These are phyloP conservation scores for Luffa aegyptiaca DNA, from an alignment of 306 rosid species.

Conservation along the genomic window DNA sequence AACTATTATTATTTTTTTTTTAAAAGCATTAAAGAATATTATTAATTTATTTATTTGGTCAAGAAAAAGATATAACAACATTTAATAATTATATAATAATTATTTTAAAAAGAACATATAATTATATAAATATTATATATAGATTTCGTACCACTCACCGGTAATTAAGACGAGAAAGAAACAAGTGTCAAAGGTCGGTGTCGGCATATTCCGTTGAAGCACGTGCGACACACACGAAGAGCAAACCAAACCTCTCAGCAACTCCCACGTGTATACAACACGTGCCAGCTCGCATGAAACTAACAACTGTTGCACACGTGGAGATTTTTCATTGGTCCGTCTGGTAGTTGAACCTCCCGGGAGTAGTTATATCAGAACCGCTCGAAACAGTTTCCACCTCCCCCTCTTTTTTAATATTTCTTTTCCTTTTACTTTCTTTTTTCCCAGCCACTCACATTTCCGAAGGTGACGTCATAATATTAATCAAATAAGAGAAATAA, in stretches of 20 bases:
- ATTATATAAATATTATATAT: background rate
- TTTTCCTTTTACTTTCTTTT: background rate
- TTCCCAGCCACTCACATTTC: background rate
- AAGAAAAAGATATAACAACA: background rate
- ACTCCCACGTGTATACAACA: background rate
- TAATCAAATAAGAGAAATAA: background rate
- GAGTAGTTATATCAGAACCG: background rate
- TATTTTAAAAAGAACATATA: background rate
- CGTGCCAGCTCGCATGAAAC: background rate
- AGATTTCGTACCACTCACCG: background rate
- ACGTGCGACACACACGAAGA: background rate
- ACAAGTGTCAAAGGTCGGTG: background rate
- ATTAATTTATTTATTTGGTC: background rate
- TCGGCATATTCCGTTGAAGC: background rate
- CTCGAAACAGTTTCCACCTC: background rate
- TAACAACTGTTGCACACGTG: background rate
- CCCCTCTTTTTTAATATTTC: background rate
- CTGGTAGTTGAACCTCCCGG: background rate
- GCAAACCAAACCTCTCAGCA: background rate
- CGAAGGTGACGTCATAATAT: background rate
- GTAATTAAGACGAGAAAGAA: background rate
- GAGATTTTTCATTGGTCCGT: background rate
- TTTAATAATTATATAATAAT: no score
- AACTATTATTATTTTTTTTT: no score
- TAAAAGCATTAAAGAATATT: background rate